Evolutionary conservation across 306 rosid species (phyloP).

Genomic region (Cucumis melo): DNA sequence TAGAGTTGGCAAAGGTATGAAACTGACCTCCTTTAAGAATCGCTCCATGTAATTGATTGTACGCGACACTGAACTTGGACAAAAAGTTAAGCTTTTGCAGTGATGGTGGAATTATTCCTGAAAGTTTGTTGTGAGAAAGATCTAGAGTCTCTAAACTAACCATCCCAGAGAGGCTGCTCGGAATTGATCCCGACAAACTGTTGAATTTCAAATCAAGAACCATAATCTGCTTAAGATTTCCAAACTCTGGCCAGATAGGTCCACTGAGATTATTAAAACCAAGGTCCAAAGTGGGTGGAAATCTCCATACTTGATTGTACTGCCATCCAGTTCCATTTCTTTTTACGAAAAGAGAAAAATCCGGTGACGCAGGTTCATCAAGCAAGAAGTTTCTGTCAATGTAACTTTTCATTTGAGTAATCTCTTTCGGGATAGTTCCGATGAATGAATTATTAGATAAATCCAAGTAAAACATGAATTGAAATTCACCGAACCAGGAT

Average conservation of each 20-base stretch:
- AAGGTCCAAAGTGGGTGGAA: slow-evolving; percentile 9
- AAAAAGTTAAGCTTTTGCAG: slow-evolving; percentile 15
- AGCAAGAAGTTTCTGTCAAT: background rate
- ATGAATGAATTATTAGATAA: slow-evolving; percentile 32
- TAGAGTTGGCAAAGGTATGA: slow-evolving; percentile 6
- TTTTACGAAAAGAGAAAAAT: background rate
- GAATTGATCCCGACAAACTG: slow-evolving; percentile 10
- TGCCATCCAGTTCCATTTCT: background rate
- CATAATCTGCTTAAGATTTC: slow-evolving; percentile 13
- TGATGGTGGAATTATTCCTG: slow-evolving; percentile 14
- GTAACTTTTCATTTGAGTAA: background rate
- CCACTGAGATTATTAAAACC: slow-evolving; percentile 8
- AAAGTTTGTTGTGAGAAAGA: slow-evolving; percentile 18
- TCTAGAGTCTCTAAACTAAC: slow-evolving; percentile 10
- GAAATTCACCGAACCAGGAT: slow-evolving; percentile 23
- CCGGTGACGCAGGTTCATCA: background rate
- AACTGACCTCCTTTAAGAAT: slow-evolving; percentile 17
- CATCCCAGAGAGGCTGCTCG: slow-evolving; percentile 7
- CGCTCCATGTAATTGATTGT: slow-evolving; percentile 11
- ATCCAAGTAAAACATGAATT: slow-evolving; percentile 12
- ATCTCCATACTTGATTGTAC: slow-evolving; percentile 6
- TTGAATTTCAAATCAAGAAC: slow-evolving; percentile 6
- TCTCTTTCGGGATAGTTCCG: slow-evolving; percentile 12
- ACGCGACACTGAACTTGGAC: slow-evolving; percentile 11
- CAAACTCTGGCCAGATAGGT: slow-evolving; percentile 18